Base-by-base conservation (phyloP, 345 rosid genomes). In the Psidium friedrichsthalianum region DNA sequence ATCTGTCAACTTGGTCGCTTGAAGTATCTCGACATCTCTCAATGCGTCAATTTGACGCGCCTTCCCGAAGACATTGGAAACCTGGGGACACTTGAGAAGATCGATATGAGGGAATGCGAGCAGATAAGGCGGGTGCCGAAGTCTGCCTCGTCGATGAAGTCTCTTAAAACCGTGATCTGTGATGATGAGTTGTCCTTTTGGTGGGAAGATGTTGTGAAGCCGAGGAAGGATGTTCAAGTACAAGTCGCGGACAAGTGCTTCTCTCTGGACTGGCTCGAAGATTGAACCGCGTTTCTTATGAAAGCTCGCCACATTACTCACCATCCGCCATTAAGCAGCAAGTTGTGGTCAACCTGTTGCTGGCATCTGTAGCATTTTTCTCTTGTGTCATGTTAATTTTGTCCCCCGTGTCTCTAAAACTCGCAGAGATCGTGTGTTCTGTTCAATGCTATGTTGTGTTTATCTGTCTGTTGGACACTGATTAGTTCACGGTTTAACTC, bases 71-170 rank as follows among this genome's bases (percentile, higher is more conserved):
- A 90, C 49, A 92, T 96, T 1, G 95, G 95, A 52, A 89, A 87
- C 42, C 86, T 96, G 84, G 69, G 74, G 36, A 91, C 84, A 74
- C 89, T 97, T 82, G 98, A 94, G 89, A 95, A 95, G 93, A 93
- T 97, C 6, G 98, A 97, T 92, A 95, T 97, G 99, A 94, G 98
- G 87, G 98, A 97, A 84, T 97, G 99, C 74, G 51, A 88, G 13
- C 88, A 64, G 57, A 85, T 92, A 51, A 64, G 82, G 81, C 36
- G 76, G 53, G 89, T 92, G 84, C 97, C 96, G 2, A 78, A 76
- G 18, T 93, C 96, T 32, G 94, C 88, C 15, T 85, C 88, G 15
- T 90, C 87, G 5, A 82, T 96, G 89, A 81, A 87, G 91, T 92
- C 94, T 44, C 83, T 97, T 42, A 91, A 93, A 2, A 87, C 83